These are phyloP conservation scores for Paraurostyla sp. DNA, from an alignment of 73 alveolate species.

Conservation along the genomic window DNA sequence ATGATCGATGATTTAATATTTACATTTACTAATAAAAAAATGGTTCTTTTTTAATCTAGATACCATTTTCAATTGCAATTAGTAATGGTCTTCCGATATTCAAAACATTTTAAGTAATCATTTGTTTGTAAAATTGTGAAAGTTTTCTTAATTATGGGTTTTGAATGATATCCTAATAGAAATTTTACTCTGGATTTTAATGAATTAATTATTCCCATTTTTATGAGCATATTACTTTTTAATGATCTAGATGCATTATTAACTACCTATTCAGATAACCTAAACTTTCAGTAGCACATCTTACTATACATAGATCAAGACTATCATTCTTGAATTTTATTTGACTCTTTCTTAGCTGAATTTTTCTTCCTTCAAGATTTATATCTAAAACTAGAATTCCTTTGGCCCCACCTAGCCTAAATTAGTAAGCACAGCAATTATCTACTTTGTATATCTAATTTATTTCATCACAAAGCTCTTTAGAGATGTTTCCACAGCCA, in stretches of 20 bases:
- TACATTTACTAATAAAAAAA: neutral
- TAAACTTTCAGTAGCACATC: constrained; percentile 28
- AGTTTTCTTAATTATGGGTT: neutral
- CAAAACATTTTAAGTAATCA: no score
- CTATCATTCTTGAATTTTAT: neutral
- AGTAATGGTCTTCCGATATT: no score
- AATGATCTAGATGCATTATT: neutral
- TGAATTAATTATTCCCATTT: neutral
- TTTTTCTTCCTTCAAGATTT: neutral
- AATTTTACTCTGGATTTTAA: neutral
- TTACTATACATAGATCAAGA: neutral
- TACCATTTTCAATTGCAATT: neutral
- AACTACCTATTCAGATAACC: constrained; percentile 2
- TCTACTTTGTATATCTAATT: neutral
- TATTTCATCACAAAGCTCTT: neutral
- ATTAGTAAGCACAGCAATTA: constrained; percentile 16
- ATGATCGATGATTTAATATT: neutral
- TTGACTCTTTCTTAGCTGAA: neutral
- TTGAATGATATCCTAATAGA: neutral
- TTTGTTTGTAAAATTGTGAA: neutral
- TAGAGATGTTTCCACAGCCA: constrained; percentile 37
- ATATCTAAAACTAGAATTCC: neutral
- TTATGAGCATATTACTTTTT: neutral
- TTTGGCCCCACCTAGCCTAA: constrained; percentile 31
- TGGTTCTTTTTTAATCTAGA: neutral